These are phyloP conservation scores for Balamuthia mandrillaris DNA, from an alignment of 208 protist genomes.

Conservation along the genomic window DNA sequence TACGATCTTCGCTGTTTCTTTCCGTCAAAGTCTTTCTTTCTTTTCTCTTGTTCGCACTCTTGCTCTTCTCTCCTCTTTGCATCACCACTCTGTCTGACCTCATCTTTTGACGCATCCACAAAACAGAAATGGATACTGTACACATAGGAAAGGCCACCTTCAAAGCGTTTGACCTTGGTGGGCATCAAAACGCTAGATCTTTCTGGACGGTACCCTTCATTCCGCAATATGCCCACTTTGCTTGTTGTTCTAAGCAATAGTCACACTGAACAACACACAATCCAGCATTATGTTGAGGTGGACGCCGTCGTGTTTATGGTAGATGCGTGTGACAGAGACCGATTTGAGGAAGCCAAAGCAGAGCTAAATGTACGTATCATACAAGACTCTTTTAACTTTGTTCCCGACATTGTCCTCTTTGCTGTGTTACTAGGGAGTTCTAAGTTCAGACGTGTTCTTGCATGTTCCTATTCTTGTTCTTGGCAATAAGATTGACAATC, in stretches of 20 bases:
- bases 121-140: slow-evolving; percentile 90
- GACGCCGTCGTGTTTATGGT: neutral
- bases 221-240: too few species aligned
- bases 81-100: too few species aligned
- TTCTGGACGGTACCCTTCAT: too few species aligned
- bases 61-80: neutral
- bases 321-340: neutral
- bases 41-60: neutral
- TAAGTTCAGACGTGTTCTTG: too few species aligned
- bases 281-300: too few species aligned
- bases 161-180: slow-evolving; percentile 98
- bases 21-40: too few species aligned
- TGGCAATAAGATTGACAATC: neutral
- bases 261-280: too few species aligned
- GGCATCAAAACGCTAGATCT: slow-evolving; percentile 87
- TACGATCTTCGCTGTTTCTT: too few species aligned
- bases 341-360: neutral
- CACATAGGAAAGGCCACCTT: slow-evolving; percentile 96
- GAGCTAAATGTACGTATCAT: too few species aligned
- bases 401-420: neutral
- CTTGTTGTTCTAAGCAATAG: too few species aligned
- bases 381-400: neutral
- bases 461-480: neutral
- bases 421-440: neutral
- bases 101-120: too few species aligned